Percentiles rank a stretch among this genome's conserved stretches.
phyloP scores from a whole-genome alignment of 2,329 filamentous ascomycete species.

The Leptosphaerulina australis region DNA sequence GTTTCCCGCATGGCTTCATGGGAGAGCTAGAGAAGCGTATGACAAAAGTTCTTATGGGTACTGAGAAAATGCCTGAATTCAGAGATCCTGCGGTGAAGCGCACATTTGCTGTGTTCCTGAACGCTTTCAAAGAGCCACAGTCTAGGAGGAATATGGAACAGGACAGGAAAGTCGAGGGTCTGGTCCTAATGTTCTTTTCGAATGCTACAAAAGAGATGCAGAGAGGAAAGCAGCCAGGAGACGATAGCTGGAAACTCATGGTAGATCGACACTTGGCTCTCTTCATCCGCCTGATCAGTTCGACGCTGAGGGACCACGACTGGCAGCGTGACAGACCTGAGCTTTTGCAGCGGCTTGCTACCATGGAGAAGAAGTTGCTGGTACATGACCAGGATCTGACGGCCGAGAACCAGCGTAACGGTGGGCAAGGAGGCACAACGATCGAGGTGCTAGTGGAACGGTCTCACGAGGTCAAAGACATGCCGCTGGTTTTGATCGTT shows the following conservation, averaged over 20 bases:
- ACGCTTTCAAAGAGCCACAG: constrained; percentile 84
- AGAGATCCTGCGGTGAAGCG: constrained; percentile 89
- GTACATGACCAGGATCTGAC: constrained; percentile 91
- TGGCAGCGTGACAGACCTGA: constrained; percentile 86
- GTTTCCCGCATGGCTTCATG: constrained; percentile 74
- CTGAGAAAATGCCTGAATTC: constrained; percentile 84
- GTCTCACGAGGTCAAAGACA: constrained; percentile 93
- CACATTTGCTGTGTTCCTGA: constrained; percentile 93
- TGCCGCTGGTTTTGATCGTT: constrained; percentile 89
- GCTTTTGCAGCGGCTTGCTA: constrained; percentile 76
- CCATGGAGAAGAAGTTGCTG: constrained; percentile 89
- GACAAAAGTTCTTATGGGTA: constrained; percentile 78
- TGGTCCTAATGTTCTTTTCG: constrained; percentile 95
- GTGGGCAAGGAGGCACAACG: constrained; percentile 65
- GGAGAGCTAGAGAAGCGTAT: constrained; percentile 76
- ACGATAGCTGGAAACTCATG: constrained; percentile 88
- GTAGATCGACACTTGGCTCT: constrained; percentile 94
- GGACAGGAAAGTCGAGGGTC: constrained; percentile 87
- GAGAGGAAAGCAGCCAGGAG: constrained; percentile 74
- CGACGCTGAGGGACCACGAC: constrained; percentile 80
- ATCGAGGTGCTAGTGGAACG: constrained; percentile 83
- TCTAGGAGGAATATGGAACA: constrained; percentile 94
- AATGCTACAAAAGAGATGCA: constrained; percentile 89
- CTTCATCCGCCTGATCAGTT: constrained; percentile 84
- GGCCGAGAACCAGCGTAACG: constrained; percentile 62